phyloP scores from a whole-genome alignment of 345 rosid species.

The Aquilaria sinensis region DNA sequence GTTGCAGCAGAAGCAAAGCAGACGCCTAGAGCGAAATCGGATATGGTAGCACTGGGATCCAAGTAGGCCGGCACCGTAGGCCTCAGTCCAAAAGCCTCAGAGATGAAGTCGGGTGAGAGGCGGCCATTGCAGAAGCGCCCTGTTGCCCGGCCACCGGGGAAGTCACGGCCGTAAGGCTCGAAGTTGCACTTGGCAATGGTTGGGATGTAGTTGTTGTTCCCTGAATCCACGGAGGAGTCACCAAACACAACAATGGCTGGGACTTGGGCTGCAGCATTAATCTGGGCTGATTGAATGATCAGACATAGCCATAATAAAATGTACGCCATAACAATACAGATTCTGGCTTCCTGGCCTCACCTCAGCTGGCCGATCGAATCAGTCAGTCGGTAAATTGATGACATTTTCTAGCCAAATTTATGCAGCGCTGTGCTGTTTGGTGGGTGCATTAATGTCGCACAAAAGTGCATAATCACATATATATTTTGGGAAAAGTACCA shows the following conservation, averaged over 20 bases:
- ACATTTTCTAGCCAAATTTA: background rate
- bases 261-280: constrained; percentile 24
- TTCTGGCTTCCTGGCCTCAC: no score
- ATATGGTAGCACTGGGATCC: constrained; percentile 40
- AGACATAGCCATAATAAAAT: background rate
- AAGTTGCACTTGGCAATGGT: constrained; percentile 51
- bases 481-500: no score
- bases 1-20: constrained; percentile 60
- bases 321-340: background rate
- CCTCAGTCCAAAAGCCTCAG: constrained; percentile 52
- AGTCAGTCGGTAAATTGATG: background rate
- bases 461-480: no score
- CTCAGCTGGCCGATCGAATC: background rate
- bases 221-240: constrained; percentile 60
- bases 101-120: constrained; percentile 44
- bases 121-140: constrained; percentile 68
- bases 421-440: no score
- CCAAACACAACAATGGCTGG: constrained; percentile 63
- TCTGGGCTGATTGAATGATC: background rate
- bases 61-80: constrained; percentile 49
- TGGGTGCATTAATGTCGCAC: no score
- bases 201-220: constrained; percentile 51
- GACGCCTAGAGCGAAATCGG: constrained; percentile 58
- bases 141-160: constrained; percentile 37
- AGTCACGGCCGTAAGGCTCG: constrained; percentile 58